These are phyloP conservation scores for Bauhinia variegata DNA, from an alignment of 306 rosid genomes.

Conservation along the genomic window DNA sequence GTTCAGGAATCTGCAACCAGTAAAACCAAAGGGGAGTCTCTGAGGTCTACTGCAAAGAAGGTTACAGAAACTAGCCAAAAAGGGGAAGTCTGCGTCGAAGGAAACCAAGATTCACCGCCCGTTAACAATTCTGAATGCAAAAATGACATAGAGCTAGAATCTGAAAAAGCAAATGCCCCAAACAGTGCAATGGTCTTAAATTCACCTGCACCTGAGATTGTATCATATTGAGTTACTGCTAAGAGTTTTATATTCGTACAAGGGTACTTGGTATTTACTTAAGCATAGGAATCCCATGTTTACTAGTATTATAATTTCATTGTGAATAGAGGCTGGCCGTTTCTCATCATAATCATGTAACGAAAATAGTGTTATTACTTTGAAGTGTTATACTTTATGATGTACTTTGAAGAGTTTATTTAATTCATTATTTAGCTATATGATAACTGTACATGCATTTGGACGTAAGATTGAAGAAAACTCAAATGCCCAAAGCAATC, in stretches of 20 bases:
- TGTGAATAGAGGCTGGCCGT: slow-evolving; percentile 57
- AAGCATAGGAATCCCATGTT: slow-evolving; percentile 34
- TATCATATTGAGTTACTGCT: slow-evolving; percentile 64
- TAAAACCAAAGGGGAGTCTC: slow-evolving; percentile 43
- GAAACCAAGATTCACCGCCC: slow-evolving; percentile 39
- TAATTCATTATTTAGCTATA: slow-evolving; percentile 23
- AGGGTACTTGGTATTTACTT: slow-evolving; percentile 26
- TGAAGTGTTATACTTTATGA: slow-evolving; percentile 29
- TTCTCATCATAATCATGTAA: slow-evolving; percentile 33
- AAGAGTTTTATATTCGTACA: slow-evolving; percentile 57
- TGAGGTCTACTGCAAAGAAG: slow-evolving; percentile 35
- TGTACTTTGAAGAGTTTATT: slow-evolving; percentile 23
- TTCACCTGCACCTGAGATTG: slow-evolving; percentile 53
- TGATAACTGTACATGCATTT: not conserved
- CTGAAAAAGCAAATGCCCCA: slow-evolving; percentile 35
- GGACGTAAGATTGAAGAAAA: not conserved
- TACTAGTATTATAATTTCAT: slow-evolving; percentile 17
- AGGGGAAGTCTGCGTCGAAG: slow-evolving; percentile 42
- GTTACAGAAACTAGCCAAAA: slow-evolving; percentile 38
- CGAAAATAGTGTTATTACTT: slow-evolving; percentile 27
- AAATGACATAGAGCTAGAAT: slow-evolving; percentile 36
- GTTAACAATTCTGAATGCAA: slow-evolving; percentile 34
- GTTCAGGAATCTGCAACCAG: slow-evolving; percentile 46
- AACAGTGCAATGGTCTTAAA: slow-evolving; percentile 38
- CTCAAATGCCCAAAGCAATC: no score